Base-by-base conservation (phyloP, 108 stramenopile species). In the Nitzschia sp. region DNA sequence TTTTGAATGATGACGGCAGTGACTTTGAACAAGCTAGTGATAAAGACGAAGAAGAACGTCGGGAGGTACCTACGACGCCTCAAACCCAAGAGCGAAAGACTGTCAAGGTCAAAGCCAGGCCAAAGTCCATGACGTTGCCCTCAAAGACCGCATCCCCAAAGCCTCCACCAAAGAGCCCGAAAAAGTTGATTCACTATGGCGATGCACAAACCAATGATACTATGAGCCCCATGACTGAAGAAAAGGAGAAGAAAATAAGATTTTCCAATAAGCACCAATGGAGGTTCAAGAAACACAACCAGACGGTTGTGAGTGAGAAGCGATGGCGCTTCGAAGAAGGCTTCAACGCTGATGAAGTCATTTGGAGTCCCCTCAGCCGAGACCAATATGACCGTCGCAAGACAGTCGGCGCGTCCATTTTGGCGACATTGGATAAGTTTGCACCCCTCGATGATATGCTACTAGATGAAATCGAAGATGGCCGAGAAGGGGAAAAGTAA, bases 241-340 rank as follows among this genome's bases (percentile, higher is more conserved):
- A 49, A 6, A 15, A n/a, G 15, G 64, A 65, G 18, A 65, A 65
- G 33, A 49, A 51, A 35, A 68, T 68, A 18, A 0, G 27, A 29
- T 68, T 68, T 27, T n/a, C 38, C 36, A 25, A 36, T 35, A 55
- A 57, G 24, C 67, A 33, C 24, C 67, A 68, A 19, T 68, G 67
- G 67, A 56, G 47, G 36, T 32, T 31, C 54, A 68, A 68, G 55
- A 55, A 68, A 36, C 67, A 68, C 55, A 68, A 68, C 26, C 35
- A n/a, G 18, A 68, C 67, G 6, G 34, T 68, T 13, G 55, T 68
- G 2, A 24, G 55, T 9, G 67, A 68, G 24, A 55, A 57, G 55
- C 30, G 54, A 1, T 68, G 56, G 54, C 36, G 67, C 1, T 48
- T 57, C 18, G 54, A 45, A 29, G 56, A 68, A 42, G 55, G 31